These are phyloP conservation scores for Coemansia sp. DNA, from an alignment of 192 early-diverging fungal genomes.

Conservation along the genomic window DNA sequence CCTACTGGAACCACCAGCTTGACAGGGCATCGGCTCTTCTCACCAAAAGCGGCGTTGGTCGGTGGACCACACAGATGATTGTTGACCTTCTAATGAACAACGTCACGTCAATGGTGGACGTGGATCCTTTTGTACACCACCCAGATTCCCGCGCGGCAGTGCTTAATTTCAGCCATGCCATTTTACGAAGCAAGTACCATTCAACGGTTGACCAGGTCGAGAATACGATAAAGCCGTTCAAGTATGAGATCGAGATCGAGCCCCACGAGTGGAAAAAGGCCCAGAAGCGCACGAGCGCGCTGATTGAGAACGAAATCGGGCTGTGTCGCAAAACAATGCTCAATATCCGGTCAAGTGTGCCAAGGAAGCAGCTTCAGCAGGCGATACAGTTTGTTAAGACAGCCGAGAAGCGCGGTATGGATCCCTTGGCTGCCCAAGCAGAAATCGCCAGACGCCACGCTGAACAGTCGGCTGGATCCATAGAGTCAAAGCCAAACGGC, in stretches of 20 bases:
- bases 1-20: constrained; percentile 83
- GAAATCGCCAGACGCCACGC: constrained; percentile 34
- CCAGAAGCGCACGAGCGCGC: constrained; percentile 68
- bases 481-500: constrained; percentile 7
- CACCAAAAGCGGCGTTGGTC: constrained; percentile 93
- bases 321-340: constrained; percentile 69
- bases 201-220: constrained; percentile 95
- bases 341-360: constrained; percentile 72
- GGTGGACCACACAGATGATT: constrained; percentile 87
- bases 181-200: constrained; percentile 83
- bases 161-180: constrained; percentile 79
- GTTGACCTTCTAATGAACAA: constrained; percentile 84
- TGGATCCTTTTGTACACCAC: constrained; percentile 87
- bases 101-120: constrained; percentile 74
- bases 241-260: constrained; percentile 93
- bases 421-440: constrained; percentile 36
- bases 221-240: constrained; percentile 98
- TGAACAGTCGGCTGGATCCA: constrained; percentile 12
- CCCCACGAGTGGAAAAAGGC: constrained; percentile 93
- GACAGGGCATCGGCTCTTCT: constrained; percentile 81
- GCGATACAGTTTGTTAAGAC: constrained; percentile 80
- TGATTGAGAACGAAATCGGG: constrained; percentile 81
- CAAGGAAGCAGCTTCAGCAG: constrained; percentile 77
- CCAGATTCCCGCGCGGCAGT: constrained; percentile 76
- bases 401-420: constrained; percentile 62